These are phyloP conservation scores for Populus ilicifolia DNA, from an alignment of 345 rosid genomes.

Conservation along the genomic window DNA sequence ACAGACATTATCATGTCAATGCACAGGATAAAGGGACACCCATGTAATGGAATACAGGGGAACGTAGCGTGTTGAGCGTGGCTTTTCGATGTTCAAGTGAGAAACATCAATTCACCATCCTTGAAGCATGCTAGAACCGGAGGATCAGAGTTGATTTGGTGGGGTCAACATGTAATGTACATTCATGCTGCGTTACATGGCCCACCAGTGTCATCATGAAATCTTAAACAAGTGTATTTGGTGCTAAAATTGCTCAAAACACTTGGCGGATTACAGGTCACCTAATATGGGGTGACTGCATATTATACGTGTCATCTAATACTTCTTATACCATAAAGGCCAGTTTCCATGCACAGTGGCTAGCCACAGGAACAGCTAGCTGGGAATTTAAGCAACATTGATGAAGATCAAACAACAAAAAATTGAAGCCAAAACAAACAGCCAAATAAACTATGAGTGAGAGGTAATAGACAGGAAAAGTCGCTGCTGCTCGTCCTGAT, in stretches of 20 bases:
- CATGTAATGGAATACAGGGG: background rate
- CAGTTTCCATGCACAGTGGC: background rate
- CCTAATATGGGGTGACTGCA: background rate
- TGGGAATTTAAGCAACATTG: background rate
- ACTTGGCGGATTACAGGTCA: background rate
- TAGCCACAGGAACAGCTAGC: background rate
- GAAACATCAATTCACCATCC: background rate
- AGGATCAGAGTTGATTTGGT: background rate
- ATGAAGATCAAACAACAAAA: background rate
- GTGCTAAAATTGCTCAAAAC: background rate
- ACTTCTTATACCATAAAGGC: background rate
- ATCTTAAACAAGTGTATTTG: background rate
- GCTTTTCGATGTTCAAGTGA: background rate
- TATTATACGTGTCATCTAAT: background rate
- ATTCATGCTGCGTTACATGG: background rate
- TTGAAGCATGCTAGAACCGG: background rate
- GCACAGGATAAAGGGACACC: background rate
- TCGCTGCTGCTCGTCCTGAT: background rate
- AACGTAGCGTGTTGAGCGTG: background rate
- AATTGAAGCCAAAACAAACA: background rate
- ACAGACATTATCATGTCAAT: conserved; percentile 1
- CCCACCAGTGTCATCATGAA: background rate
- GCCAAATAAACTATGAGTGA: background rate
- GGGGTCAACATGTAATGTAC: background rate
- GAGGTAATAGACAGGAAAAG: background rate